Percentiles rank a stretch among this genome's conserved stretches.
These are phyloP conservation scores for Kuraishia hungarica DNA, from an alignment of 805 yeast genomes.

Conservation along the genomic window DNA sequence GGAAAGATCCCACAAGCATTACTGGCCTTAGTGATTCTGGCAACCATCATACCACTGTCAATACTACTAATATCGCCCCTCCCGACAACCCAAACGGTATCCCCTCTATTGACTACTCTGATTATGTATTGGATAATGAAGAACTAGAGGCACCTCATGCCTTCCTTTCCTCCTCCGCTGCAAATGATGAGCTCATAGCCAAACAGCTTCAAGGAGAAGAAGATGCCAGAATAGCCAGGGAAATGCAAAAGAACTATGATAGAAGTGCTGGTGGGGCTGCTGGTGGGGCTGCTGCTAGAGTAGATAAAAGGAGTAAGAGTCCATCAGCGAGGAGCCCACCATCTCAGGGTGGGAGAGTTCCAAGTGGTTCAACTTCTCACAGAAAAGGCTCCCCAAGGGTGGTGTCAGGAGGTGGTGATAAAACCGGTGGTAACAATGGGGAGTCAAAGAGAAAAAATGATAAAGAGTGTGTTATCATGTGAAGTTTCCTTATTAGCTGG, in stretches of 20 bases:
- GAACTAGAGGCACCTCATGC: conserved; percentile 18
- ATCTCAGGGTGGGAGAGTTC: no score
- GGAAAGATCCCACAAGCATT: not conserved
- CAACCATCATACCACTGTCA: not conserved
- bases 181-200: conserved; percentile 11
- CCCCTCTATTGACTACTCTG: conserved; percentile 12
- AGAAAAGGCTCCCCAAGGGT: no score
- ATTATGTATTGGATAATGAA: conserved; percentile 9
- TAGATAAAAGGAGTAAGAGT: conserved; percentile 24
- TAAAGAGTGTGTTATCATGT: conserved; percentile 1
- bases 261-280: not conserved
- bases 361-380: no score
- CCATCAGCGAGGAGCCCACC: not conserved
- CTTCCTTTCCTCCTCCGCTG: conserved; percentile 2
- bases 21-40: not conserved
- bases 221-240: conserved; percentile 19
- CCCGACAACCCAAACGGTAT: conserved; percentile 1
- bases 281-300: conserved; percentile 10
- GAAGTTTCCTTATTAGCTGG: not conserved
- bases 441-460: no score
- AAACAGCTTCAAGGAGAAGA: conserved; percentile 23
- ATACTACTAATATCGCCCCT: conserved; percentile 3
- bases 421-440: no score
- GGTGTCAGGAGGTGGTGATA: no score
- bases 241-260: conserved; percentile 16